Conservation (phyloP, 768 basidiomycete species). For the Glaciozyma martinii region DNA sequence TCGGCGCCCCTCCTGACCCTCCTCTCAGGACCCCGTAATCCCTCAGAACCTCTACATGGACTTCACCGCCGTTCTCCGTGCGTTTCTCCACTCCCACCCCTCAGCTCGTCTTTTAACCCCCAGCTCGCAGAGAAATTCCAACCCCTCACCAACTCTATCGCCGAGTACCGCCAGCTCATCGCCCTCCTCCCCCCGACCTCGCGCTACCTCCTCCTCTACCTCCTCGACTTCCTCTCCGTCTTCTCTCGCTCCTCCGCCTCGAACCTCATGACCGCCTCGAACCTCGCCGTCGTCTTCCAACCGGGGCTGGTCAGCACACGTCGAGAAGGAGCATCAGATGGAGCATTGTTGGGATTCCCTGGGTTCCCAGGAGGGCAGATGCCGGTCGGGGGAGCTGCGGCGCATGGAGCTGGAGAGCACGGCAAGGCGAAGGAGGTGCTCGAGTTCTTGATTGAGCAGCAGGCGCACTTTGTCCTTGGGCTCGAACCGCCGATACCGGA, state of each 20-base stretch:
- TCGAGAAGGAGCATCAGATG: slow-evolving; percentile 1
- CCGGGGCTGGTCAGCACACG: slow-evolving; percentile 89
- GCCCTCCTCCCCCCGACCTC: slow-evolving; percentile 74
- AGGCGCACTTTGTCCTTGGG: slow-evolving; percentile 89
- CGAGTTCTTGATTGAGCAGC: slow-evolving; percentile 91
- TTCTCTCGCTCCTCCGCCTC: slow-evolving; percentile 83
- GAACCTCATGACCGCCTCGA: slow-evolving; percentile 91
- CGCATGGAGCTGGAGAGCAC: slow-evolving; percentile 69
- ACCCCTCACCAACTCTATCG: slow-evolving; percentile 62
- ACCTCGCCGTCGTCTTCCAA: slow-evolving; percentile 94
- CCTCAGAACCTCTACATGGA: slow-evolving; percentile 82
- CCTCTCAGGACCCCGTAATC: slow-evolving; percentile 84
- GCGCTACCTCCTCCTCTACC: slow-evolving; percentile 93
- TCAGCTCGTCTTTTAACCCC: background rate
- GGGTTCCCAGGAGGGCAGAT: slow-evolving; percentile 21
- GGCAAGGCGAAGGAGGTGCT: slow-evolving; percentile 78
- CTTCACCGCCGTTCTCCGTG: slow-evolving; percentile 74
- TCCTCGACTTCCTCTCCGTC: slow-evolving; percentile 88
- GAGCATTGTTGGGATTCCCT: slow-evolving; percentile 26
- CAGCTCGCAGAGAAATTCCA: slow-evolving; percentile 48
- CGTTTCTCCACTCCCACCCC: slow-evolving; percentile 29
- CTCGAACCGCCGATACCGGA: slow-evolving; percentile 54
- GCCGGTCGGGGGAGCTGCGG: slow-evolving; percentile 10
- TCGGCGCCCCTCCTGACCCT: background rate
- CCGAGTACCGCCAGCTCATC: slow-evolving; percentile 75